Base-by-base conservation (phyloP, 2,329 filamentous ascomycete genomes). In the Penicillium aurantiogriseum region DNA sequence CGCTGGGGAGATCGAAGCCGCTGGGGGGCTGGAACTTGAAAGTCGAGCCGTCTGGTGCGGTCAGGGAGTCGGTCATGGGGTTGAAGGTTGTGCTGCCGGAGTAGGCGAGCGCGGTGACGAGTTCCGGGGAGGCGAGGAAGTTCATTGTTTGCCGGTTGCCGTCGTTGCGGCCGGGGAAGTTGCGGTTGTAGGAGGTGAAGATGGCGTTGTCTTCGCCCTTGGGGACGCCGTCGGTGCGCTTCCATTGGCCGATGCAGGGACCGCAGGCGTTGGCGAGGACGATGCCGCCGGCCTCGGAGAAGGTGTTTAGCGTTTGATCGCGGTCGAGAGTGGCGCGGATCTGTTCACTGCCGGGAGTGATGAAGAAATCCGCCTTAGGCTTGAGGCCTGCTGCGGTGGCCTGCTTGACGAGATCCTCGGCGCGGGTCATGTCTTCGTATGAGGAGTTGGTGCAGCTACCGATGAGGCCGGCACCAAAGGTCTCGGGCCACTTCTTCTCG, bases 391-490 rank as follows among this genome's bases (percentile, higher is more conserved):
- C 94, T 58, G 88, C 86, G 51, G 88, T 84, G 10, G 94, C 94
- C 75, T 97, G 92, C 76, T 93, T 92, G 57, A 97, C 91, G 56
- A 99, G 85, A 71, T 92, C 87, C 77, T 97, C 93, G 15, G 92
- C 91, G 60, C 93, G 88, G 36, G 92, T 95, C 94, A 99, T 99
- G 74, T 99, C 94, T 77, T 97, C 89, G 75, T 97, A 99, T 2
- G 94, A 97, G 75, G 91, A 96, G 83, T 99, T 99, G 50, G 94
- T 99, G 82, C 94, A 99, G 79, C 92, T 96, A 59, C 94, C 94
- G 71, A 99, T 99, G 54, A 99, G 83, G 51, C 92, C 92, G 27
- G 94, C 93, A 13, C 92, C 94, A 60, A 99, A 88, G 62, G 88
- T 91, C 71, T 90, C 85, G 2, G 94, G 94, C 94, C 94, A 99